Conservation (phyloP, 306 rosid genomes). For the Heteromeles arbutifolia region DNA sequence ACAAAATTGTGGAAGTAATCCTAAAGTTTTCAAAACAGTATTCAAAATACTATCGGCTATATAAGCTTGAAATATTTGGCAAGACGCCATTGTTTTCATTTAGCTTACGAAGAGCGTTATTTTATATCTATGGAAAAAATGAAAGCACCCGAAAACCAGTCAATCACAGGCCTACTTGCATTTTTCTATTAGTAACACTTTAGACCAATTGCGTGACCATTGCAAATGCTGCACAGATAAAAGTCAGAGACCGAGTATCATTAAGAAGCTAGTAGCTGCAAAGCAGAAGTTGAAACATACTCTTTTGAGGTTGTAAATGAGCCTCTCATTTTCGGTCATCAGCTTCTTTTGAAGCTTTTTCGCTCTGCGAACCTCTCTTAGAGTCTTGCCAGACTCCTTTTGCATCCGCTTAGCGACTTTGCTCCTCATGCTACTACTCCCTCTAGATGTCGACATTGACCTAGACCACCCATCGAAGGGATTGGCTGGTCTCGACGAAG, state of each 20-base stretch:
- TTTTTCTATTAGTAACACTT: neutral
- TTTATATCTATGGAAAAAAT: neutral
- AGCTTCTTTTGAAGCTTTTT: conserved; percentile 78
- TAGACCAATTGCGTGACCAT: neutral
- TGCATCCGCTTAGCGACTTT: conserved; percentile 86
- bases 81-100: neutral
- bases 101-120: neutral
- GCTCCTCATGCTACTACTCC: conserved; percentile 88
- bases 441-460: conserved; percentile 53
- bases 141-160: neutral
- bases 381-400: conserved; percentile 85
- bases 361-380: conserved; percentile 81
- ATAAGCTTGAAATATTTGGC: neutral
- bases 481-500: conserved; percentile 28
- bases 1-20: neutral
- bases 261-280: neutral
- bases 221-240: neutral
- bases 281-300: conserved; percentile 31
- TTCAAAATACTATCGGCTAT: neutral
- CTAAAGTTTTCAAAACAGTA: neutral
- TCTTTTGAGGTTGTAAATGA: conserved; percentile 84
- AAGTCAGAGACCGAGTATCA: neutral
- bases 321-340: conserved; percentile 93
- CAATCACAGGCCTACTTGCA: neutral
- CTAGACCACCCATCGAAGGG: conserved; percentile 46